Percentiles rank a stretch among this genome's conserved stretches.
These are phyloP conservation scores for Cytospora piceae DNA, from an alignment of 2,329 filamentous ascomycete genomes.

Conservation along the genomic window DNA sequence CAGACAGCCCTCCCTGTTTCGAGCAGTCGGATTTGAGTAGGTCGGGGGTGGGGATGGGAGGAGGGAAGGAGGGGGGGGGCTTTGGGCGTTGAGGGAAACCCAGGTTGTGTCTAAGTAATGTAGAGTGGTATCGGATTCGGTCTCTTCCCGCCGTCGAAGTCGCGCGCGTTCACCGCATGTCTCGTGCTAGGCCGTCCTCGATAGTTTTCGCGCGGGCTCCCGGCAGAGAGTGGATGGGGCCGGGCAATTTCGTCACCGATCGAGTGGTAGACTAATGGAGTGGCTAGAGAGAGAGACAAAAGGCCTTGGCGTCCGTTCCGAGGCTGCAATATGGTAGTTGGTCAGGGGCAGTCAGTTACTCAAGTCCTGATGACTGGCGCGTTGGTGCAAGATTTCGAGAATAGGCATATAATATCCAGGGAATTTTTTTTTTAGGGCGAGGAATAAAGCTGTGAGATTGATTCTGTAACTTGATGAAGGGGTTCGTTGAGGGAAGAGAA, in stretches of 20 bases:
- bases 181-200: slow-evolving; percentile 13
- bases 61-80: not conserved
- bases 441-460: no score
- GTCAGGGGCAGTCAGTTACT: no score
- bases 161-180: slow-evolving; percentile 18
- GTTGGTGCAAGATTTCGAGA: no score
- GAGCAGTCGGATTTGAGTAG: slow-evolving; percentile 11
- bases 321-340: slow-evolving; percentile 1
- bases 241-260: slow-evolving; percentile 23
- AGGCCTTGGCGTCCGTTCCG: slow-evolving; percentile 16
- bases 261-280: slow-evolving; percentile 16
- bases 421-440: not conserved
- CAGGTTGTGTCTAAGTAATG: not conserved
- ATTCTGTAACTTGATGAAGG: not conserved
- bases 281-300: not conserved
- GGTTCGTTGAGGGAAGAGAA: not conserved
- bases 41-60: slow-evolving; percentile 6
- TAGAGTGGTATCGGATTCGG: slow-evolving; percentile 11
- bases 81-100: not conserved
- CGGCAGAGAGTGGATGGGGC: slow-evolving; percentile 21
- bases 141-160: slow-evolving; percentile 3
- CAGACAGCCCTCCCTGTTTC: slow-evolving; percentile 16
- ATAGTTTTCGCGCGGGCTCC: slow-evolving; percentile 11
- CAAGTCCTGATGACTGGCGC: no score
- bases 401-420: not conserved